A percentile compares a stretch with the other conserved stretches of the same genome.
Conservation (phyloP, 1,284 basidiomycete species). For the Somion occarium region DNA sequence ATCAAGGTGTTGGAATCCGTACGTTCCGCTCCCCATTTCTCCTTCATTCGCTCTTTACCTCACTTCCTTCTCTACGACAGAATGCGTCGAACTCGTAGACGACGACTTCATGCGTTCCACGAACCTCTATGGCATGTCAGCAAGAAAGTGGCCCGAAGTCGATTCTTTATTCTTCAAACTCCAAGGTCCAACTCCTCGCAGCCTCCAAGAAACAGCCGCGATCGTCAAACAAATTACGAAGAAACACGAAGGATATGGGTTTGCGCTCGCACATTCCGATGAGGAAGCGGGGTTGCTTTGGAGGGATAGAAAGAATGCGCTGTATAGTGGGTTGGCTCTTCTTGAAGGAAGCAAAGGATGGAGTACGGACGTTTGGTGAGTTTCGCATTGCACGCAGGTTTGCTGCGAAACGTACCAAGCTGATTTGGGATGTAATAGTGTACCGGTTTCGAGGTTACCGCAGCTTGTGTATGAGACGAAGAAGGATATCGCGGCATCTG, state of each 20-base stretch:
- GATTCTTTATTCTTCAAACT: constrained; percentile 89
- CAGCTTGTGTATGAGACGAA: constrained; percentile 74
- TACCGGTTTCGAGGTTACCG: constrained; percentile 79
- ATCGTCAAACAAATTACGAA: constrained; percentile 53
- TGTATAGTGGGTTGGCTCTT: constrained; percentile 66
- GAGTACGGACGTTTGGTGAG: constrained; percentile 85
- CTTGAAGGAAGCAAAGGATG: constrained; percentile 64
- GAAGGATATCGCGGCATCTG: constrained; percentile 58
- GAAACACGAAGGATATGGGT: constrained; percentile 66
- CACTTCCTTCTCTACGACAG: constrained; percentile 14
- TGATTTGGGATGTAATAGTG: constrained; percentile 37
- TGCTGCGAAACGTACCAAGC: neutral
- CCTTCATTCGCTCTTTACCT: neutral
- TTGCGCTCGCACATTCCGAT: constrained; percentile 63
- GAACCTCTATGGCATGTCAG: constrained; percentile 58
- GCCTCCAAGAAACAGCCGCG: constrained; percentile 61
- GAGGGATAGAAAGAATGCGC: constrained; percentile 82
- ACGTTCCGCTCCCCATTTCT: constrained; percentile 21
- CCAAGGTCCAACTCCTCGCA: constrained; percentile 61
- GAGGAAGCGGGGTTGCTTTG: constrained; percentile 77
- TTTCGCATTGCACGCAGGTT: constrained; percentile 4
- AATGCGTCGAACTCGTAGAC: constrained; percentile 79
- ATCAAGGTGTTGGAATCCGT: constrained; percentile 71
- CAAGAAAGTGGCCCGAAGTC: constrained; percentile 58
- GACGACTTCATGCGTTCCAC: constrained; percentile 66